Evolutionary conservation across 1,139 yeast species (phyloP).

Genomic region (Blastobotrys malaysiensis): DNA sequence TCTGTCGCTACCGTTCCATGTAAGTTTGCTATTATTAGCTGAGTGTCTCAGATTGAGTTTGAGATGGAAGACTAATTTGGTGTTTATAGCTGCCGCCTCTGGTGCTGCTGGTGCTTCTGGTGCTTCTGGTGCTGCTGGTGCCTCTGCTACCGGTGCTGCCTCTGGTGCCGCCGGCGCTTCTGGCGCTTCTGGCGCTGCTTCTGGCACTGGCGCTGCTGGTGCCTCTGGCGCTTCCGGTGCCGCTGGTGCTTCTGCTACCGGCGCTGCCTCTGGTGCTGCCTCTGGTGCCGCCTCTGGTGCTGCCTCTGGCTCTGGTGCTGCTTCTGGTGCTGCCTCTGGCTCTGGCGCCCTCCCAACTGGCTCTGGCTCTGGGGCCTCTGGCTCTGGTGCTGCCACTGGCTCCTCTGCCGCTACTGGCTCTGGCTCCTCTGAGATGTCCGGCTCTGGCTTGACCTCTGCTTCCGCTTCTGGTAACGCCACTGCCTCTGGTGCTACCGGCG

Average conservation of each 20-base stretch:
- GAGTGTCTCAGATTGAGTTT: too few species aligned
- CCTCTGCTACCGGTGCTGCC: conserved; percentile 11
- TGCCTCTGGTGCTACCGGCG: conserved; percentile 10
- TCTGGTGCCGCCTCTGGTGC: conserved; percentile 8
- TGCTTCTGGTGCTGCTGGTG: conserved; percentile 11
- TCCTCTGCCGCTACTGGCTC: conserved; percentile 16
- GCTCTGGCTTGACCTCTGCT: conserved; percentile 11
- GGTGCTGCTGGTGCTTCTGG: conserved; percentile 14
- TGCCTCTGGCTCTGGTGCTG: conserved; percentile 9
- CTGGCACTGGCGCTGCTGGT: conserved; percentile 8
- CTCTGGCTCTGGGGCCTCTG: conserved; percentile 13
- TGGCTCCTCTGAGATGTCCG: conserved; percentile 13
- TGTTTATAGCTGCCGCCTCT: conserved; percentile 12
- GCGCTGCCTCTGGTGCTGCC: too few species aligned
- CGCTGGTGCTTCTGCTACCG: conserved; percentile 5
- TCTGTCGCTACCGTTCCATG: conserved; percentile 3
- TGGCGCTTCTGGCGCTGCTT: conserved; percentile 12
- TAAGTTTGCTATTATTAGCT: neutral
- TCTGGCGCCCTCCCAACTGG: conserved; percentile 9
- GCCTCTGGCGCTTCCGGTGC: conserved; percentile 9
- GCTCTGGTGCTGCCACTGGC: conserved; percentile 13
- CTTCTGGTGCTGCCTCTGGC: conserved; percentile 7
- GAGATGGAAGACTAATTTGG: too few species aligned
- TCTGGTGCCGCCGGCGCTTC: conserved; percentile 13
- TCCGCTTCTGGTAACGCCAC: conserved; percentile 11